These are phyloP conservation scores for Penicillium samsonianum DNA, from an alignment of 495 filamentous ascomycete species.

Conservation along the genomic window DNA sequence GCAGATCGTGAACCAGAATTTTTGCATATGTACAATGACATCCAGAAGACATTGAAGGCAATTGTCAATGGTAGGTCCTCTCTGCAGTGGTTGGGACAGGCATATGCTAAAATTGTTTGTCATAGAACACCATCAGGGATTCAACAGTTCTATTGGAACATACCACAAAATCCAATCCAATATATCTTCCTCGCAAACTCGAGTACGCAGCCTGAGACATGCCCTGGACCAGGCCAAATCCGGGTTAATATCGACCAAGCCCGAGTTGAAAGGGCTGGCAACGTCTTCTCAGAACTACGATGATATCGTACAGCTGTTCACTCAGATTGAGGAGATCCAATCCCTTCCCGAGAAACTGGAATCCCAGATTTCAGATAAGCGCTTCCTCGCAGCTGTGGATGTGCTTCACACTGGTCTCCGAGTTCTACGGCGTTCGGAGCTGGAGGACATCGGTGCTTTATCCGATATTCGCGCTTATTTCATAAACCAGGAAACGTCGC, in stretches of 20 bases:
- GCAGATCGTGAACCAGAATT: slow-evolving; percentile 85
- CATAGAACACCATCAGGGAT: slow-evolving; percentile 92
- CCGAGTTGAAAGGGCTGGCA: slow-evolving; percentile 85
- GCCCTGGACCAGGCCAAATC: slow-evolving; percentile 79
- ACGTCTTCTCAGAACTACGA: slow-evolving; percentile 88
- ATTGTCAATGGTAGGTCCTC: slow-evolving; percentile 74
- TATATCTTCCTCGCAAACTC: slow-evolving; percentile 83
- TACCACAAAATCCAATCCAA: slow-evolving; percentile 97
- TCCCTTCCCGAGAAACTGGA: slow-evolving; percentile 91
- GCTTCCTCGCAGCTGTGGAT: slow-evolving; percentile 90
- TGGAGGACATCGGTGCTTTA: slow-evolving; percentile 89
- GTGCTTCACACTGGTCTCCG: slow-evolving; percentile 83
- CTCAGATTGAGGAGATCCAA: slow-evolving; percentile 84
- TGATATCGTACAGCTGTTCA: slow-evolving; percentile 80
- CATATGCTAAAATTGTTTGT: slow-evolving; percentile 10
- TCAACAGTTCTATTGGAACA: slow-evolving; percentile 98
- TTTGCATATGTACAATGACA: slow-evolving; percentile 72
- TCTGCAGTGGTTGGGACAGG: not conserved
- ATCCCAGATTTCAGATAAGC: slow-evolving; percentile 90
- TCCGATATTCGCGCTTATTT: slow-evolving; percentile 85
- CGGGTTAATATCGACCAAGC: slow-evolving; percentile 81
- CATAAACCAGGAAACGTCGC: slow-evolving; percentile 83
- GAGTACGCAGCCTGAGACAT: slow-evolving; percentile 79
- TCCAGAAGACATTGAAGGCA: slow-evolving; percentile 87
- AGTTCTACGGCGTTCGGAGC: slow-evolving; percentile 78